These are phyloP conservation scores for Neurospora sp. DNA, from an alignment of 495 filamentous ascomycete genomes.

Conservation along the genomic window DNA sequence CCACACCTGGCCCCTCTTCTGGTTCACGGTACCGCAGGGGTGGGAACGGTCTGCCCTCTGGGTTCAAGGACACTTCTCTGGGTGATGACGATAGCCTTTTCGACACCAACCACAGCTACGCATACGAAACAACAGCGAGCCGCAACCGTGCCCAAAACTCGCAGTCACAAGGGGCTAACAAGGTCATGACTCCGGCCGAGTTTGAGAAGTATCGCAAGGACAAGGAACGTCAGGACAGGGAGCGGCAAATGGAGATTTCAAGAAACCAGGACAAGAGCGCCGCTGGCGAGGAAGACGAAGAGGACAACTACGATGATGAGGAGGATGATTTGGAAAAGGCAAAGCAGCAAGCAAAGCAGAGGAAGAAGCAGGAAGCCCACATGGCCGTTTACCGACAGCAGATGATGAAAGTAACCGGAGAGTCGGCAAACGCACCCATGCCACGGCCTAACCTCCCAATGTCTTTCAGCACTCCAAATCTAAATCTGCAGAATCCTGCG, in stretches of 20 bases:
- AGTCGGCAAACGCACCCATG: slow-evolving; percentile 37
- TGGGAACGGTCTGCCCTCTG: slow-evolving; percentile 12
- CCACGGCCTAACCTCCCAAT: slow-evolving; percentile 34
- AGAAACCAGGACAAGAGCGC: slow-evolving; percentile 17
- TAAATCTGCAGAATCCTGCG: slow-evolving; percentile 31
- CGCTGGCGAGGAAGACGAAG: slow-evolving; percentile 43
- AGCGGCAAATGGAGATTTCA: slow-evolving; percentile 35
- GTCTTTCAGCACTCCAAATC: slow-evolving; percentile 47
- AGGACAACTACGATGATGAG: slow-evolving; percentile 63
- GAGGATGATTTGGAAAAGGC: slow-evolving; percentile 75
- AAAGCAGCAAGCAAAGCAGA: slow-evolving; percentile 59
- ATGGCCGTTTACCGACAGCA: slow-evolving; percentile 85
- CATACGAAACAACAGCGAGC: slow-evolving; percentile 45
- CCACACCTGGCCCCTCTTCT: slow-evolving; percentile 4
- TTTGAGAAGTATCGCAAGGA: slow-evolving; percentile 77
- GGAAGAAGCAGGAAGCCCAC: slow-evolving; percentile 84
- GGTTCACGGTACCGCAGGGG: slow-evolving; percentile 28
- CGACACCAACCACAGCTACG: slow-evolving; percentile 42
- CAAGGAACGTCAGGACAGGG: slow-evolving; percentile 68
- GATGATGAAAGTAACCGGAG: slow-evolving; percentile 95
- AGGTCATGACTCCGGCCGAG: slow-evolving; percentile 82
- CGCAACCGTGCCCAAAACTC: slow-evolving; percentile 28
- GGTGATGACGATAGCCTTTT: slow-evolving; percentile 35
- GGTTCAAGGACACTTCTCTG: slow-evolving; percentile 19
- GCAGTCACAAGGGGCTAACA: slow-evolving; percentile 40